Percentiles rank a stretch among this genome's conserved stretches.
These are phyloP conservation scores for Ceriops tagal DNA, from an alignment of 345 rosid genomes.

Conservation along the genomic window DNA sequence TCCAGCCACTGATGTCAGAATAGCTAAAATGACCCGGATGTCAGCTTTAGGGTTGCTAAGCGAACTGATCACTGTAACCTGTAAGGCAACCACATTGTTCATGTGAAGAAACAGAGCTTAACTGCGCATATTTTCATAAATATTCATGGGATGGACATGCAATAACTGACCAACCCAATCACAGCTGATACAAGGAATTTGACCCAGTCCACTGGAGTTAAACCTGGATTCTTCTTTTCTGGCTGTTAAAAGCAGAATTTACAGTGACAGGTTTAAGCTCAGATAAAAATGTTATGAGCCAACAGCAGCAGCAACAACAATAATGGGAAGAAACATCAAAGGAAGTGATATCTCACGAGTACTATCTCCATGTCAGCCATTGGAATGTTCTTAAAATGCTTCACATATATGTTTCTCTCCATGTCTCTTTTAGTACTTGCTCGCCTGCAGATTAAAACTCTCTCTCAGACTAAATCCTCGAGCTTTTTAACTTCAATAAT, in stretches of 20 bases:
- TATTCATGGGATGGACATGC: not conserved
- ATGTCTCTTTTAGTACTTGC: conserved; percentile 6
- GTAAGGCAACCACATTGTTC: not conserved
- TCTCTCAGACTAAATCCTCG: not conserved
- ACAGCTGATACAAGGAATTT: conserved; percentile 24
- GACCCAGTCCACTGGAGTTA: conserved; percentile 35
- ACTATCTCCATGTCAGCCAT: conserved; percentile 35
- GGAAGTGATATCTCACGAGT: conserved; percentile 15
- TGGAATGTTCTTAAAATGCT: conserved; percentile 27
- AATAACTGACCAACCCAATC: conserved; percentile 25
- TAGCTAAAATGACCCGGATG: conserved; percentile 21
- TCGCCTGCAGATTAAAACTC: conserved; percentile 18
- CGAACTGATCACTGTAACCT: conserved; percentile 19
- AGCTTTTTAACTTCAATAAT: not conserved
- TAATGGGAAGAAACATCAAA: not conserved
- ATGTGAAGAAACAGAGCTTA: not conserved
- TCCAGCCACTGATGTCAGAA: conserved; percentile 16
- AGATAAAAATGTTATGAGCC: not conserved
- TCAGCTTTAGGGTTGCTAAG: conserved; percentile 13
- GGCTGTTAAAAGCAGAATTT: conserved; percentile 18
- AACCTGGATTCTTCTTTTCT: conserved; percentile 30
- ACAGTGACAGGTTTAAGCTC: not conserved
- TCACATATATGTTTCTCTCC: conserved; percentile 23
- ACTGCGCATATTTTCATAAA: not conserved
- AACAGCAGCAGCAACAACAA: not conserved